Percentiles rank a stretch among this genome's conserved stretches.
Conservation (phyloP, 495 filamentous ascomycete species). For the Aeminium ludgeri region DNA sequence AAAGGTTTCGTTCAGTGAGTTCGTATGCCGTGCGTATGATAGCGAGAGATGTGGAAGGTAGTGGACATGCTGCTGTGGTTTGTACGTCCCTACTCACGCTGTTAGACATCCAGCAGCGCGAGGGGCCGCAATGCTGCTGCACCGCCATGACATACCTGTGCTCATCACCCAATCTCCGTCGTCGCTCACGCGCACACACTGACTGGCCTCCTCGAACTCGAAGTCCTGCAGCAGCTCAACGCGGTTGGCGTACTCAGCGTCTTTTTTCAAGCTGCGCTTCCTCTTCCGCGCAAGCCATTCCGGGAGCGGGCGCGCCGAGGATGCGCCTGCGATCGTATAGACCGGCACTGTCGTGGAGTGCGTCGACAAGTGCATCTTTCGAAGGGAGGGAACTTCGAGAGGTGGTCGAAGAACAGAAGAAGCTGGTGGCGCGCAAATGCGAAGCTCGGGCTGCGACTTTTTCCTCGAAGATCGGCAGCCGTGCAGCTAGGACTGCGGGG, state of each 20-base stretch:
- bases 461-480: too few relatives aligned
- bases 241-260: constrained; percentile 79
- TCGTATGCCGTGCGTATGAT: constrained; percentile 83
- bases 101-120: constrained; percentile 7
- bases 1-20: constrained; percentile 87
- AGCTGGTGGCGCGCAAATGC: not conserved
- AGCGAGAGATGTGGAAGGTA: constrained; percentile 84
- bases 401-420: not conserved
- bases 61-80: constrained; percentile 93
- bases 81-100: constrained; percentile 49
- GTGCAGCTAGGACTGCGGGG: too few relatives aligned
- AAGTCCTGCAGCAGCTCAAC: constrained; percentile 96
- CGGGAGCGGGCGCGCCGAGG: constrained; percentile 75
- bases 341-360: constrained; percentile 68
- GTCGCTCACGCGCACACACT: constrained; percentile 76
- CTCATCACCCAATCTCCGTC: constrained; percentile 99
- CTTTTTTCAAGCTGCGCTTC: constrained; percentile 85
- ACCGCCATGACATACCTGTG: constrained; percentile 43
- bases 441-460: not conserved
- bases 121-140: not conserved
- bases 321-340: constrained; percentile 88
- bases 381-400: not conserved
- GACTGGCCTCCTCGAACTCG: constrained; percentile 95
- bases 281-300: constrained; percentile 87
- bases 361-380: constrained; percentile 68